Base-by-base conservation (phyloP, 257 asterid species). In the Lithospermum erythrorhizon region DNA sequence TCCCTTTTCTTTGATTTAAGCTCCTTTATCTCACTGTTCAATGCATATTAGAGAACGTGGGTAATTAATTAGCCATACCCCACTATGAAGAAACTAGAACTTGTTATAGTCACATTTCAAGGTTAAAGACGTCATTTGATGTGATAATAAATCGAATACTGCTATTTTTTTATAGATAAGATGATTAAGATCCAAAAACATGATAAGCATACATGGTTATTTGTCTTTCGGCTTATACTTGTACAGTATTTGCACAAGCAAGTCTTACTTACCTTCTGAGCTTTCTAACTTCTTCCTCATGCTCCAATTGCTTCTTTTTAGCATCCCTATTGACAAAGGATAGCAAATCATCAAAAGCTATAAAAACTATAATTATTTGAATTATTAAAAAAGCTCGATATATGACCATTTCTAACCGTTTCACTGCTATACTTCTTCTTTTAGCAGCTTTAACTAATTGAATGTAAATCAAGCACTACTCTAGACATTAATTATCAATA, bases 211-310 rank as follows among this genome's bases (percentile, higher is more conserved):
- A n/a, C n/a, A n/a, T n/a, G n/a, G n/a, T n/a, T n/a, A n/a, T n/a
- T n/a, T n/a, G n/a, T n/a, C n/a, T n/a, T n/a, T n/a, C n/a, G n/a
- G n/a, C n/a, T n/a, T n/a, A n/a, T n/a, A 27, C 32, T 27, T 27
- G 6, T 7, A 3, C 4, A 27, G 6, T 27, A 27, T 27, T 27
- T 27, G 32, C 32, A 27, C 32, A 5, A 27, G 32, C 32, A 41
- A 41, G 17, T 41, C 49, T 14, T 8, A 41, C 5, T 61, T 45
- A 79, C 84, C 95, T 87, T 73, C 82, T 83, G 61, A 87, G 72
- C 75, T 72, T 82, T 60, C 72, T 73, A 51, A 87, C 68, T 79
- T 87, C 95, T 68, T 79, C 82, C 72, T 87, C 87, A 66, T 85
- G 65, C 64, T 68, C 86, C 65, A 85, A 64, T 58, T 68, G 78